These are phyloP conservation scores for Sclerotiophoma versabilis DNA, from an alignment of 2,329 filamentous ascomycete species.

Conservation along the genomic window DNA sequence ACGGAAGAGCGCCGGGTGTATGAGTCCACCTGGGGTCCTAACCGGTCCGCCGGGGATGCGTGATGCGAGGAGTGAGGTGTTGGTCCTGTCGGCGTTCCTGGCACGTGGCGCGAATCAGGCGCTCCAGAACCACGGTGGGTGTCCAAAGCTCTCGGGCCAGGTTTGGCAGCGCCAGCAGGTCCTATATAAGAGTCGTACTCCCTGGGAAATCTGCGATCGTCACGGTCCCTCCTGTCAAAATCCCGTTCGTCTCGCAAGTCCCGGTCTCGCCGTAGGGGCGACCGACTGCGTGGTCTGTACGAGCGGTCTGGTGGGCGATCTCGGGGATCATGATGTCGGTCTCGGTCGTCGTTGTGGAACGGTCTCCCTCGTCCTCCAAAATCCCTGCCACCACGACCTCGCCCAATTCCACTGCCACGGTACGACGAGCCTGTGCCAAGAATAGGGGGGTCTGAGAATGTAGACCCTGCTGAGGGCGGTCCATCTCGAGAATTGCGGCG, in stretches of 20 bases:
- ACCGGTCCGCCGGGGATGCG: slow-evolving; percentile 42
- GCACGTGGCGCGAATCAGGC: slow-evolving; percentile 41
- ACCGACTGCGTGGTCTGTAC: slow-evolving; percentile 69
- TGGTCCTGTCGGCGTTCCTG: slow-evolving; percentile 44
- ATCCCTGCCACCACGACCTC: slow-evolving; percentile 58
- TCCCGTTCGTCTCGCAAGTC: slow-evolving; percentile 51
- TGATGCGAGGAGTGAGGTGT: slow-evolving; percentile 44
- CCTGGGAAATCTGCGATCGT: slow-evolving; percentile 54
- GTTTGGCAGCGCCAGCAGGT: slow-evolving; percentile 40
- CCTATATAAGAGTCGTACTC: slow-evolving; percentile 55
- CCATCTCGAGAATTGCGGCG: slow-evolving; percentile 76
- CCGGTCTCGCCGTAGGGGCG: slow-evolving; percentile 62
- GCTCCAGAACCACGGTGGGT: slow-evolving; percentile 39
- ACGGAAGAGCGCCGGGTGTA: slow-evolving; percentile 49
- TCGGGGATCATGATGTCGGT: slow-evolving; percentile 56
- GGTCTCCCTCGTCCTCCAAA: slow-evolving; percentile 55
- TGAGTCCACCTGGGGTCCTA: slow-evolving; percentile 39
- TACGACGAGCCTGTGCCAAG: slow-evolving; percentile 63
- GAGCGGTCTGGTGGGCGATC: slow-evolving; percentile 50
- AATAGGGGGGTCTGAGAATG: slow-evolving; percentile 68
- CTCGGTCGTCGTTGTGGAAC: slow-evolving; percentile 56
- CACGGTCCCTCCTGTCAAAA: slow-evolving; percentile 49
- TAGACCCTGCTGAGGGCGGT: slow-evolving; percentile 73
- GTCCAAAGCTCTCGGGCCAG: slow-evolving; percentile 38
- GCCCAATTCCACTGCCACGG: slow-evolving; percentile 61